Evolutionary conservation across 1,139 yeast genomes (phyloP).

Genomic region (Hyphopichia khmerensis): DNA sequence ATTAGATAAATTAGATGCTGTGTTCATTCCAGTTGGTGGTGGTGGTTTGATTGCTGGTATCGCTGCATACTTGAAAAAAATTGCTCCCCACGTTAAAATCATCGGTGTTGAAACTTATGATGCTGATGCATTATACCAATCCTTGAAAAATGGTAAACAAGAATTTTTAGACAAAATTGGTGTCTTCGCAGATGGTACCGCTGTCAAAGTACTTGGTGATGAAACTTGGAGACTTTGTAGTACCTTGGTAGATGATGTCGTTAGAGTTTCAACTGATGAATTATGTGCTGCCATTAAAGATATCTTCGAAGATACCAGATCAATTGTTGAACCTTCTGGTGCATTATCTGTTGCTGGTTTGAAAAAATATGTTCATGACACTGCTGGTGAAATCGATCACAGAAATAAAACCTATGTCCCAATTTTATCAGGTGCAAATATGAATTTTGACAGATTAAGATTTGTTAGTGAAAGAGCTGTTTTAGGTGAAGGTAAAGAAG

Average conservation of each 20-base stretch:
- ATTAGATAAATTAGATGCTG: conserved; percentile 75
- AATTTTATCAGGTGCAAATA: conserved; percentile 91
- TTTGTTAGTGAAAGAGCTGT: conserved; percentile 98
- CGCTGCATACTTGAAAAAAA: conserved; percentile 83
- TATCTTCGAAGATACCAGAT: conserved; percentile 91
- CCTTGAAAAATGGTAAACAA: conserved; percentile 57
- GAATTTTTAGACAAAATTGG: conserved; percentile 72
- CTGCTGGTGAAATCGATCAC: conserved; percentile 74
- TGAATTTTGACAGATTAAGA: conserved; percentile 94
- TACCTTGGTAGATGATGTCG: conserved; percentile 83
- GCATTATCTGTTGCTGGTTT: conserved; percentile 95
- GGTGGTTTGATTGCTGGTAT: conserved; percentile 95
- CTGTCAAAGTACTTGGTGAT: conserved; percentile 85
- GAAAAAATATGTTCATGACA: conserved; percentile 69
- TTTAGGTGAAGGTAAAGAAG: conserved; percentile 96
- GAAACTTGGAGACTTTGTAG: conserved; percentile 85
- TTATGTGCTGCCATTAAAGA: conserved; percentile 97
- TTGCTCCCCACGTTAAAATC: conserved; percentile 96
- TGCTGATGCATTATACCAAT: conserved; percentile 85
- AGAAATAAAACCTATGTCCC: conserved; percentile 76
- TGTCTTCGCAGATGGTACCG: conserved; percentile 99
- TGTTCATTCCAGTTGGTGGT: conserved; percentile 94
- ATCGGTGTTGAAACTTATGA: conserved; percentile 96
- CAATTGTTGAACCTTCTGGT: conserved; percentile 95
- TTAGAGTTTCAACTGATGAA: conserved; percentile 88